Conservation (phyloP, 345 rosid genomes). For the Turnera subulata region DNA sequence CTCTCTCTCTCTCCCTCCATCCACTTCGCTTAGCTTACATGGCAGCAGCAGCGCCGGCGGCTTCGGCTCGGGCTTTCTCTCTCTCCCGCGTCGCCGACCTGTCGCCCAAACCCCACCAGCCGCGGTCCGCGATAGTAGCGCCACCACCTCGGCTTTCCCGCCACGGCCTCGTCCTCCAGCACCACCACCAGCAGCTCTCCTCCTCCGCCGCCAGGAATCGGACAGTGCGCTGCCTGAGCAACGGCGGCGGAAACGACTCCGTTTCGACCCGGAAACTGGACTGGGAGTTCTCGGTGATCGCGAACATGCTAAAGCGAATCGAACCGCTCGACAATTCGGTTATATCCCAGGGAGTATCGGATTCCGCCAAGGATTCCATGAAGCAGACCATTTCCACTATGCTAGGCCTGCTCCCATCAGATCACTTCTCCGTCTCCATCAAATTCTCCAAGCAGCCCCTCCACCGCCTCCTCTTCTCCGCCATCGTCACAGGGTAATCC, state of each 20-base stretch:
- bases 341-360: conserved; percentile 77
- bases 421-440: conserved; percentile 62
- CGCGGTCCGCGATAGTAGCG: not conserved
- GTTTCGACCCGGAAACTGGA: conserved; percentile 76
- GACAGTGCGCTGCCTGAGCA: conserved; percentile 33
- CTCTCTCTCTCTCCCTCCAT: not conserved
- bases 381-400: conserved; percentile 85
- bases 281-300: conserved; percentile 70
- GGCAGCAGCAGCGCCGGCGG: too few relatives aligned
- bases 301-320: conserved; percentile 68
- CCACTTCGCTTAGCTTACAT: conserved; percentile 22
- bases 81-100: conserved; percentile 38
- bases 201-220: too few relatives aligned
- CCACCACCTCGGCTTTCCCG: conserved; percentile 11
- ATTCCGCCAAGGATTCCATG: conserved; percentile 85
- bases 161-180: conserved; percentile 16
- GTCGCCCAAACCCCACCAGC: conserved; percentile 21
- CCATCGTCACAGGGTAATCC: conserved; percentile 82
- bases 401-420: conserved; percentile 91
- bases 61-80: conserved; percentile 48
- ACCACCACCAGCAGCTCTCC: conserved; percentile 7
- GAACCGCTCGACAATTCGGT: conserved; percentile 75
- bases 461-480: conserved; percentile 61
- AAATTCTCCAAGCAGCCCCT: conserved; percentile 58
- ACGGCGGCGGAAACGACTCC: conserved; percentile 39